Evolutionary conservation across 202 grass and related monocot species (phyloP), one percentile per base, ranked within the genome.

Genomic region (Sporobolus alterniflorus): DNA sequence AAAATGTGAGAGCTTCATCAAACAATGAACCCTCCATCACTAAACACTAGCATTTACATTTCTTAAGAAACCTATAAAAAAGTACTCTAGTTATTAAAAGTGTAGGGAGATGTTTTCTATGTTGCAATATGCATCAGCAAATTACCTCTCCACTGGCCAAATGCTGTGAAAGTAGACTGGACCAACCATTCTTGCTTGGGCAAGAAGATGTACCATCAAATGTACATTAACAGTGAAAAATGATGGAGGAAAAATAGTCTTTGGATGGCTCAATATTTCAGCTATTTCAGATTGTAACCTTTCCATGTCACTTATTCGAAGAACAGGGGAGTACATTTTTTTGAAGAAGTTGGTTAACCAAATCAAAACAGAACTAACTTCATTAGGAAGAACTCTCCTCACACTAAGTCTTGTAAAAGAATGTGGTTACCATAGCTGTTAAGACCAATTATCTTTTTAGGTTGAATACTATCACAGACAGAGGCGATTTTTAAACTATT

Each of bases 161-260:
- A 71, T 41, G 64, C 59, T 63, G 1, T 28, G 59, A 14, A 63
- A 63, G 16, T 64, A 16, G 7, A 64, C 31, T 0, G 17, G 40
- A 41, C 66, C 66, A 7, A 15, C 68, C 3, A 71, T 46, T 29
- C 25, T 71, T 47, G 28, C 68, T 71, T 71, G 68, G 43, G 46
- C 14, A 20, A 16, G 68, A 49, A 71, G 68, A 71, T 71, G 68
- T 11, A 71, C 68, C 68, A 50, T 71, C 43, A 71, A 50, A 28
- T 70, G 64, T 17, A 70, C 67, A 43, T 48, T 70, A 14, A 48
- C 8, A 39, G 36, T 39, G 36, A 39, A 39, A 39, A 39, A 39
- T 39, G 36, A 39, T 39, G 36, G 36, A 39, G 36, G 36, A 8
- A 39, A 39, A 6, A 39, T 39, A 39, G 36, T 39, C 36, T 39